Conservation (phyloP, 495 filamentous ascomycete genomes). For the Pseudoneurospora amorphoporcata region DNA sequence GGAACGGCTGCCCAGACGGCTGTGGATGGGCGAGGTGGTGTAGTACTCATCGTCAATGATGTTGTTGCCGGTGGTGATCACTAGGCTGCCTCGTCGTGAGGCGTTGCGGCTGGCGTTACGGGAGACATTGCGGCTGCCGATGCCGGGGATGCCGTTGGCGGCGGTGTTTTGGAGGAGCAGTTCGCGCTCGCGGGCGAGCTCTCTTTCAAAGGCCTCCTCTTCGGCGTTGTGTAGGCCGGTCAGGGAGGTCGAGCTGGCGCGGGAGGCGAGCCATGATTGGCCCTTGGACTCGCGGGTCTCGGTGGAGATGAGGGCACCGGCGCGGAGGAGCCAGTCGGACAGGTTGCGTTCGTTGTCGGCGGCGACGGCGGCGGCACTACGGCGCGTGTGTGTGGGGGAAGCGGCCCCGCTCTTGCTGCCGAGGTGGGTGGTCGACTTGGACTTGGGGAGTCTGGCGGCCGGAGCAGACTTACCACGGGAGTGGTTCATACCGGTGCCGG, state of each 20-base stretch:
- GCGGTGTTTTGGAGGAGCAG: constrained; percentile 1
- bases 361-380: constrained; percentile 1
- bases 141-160: background rate
- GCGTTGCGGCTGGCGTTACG: constrained; percentile 15
- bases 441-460: constrained; percentile 27
- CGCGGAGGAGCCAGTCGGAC: constrained; percentile 65
- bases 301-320: constrained; percentile 59
- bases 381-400: constrained; percentile 14
- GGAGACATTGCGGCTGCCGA: background rate
- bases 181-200: constrained; percentile 30
- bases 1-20: constrained; percentile 33
- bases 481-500: constrained; percentile 8
- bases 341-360: constrained; percentile 29
- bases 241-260: constrained; percentile 61
- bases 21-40: constrained; percentile 27
- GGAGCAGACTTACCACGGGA: constrained; percentile 21
- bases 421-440: constrained; percentile 38
- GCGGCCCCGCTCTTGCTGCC: constrained; percentile 7
- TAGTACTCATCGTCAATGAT: constrained; percentile 15
- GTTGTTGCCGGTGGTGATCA: constrained; percentile 20
- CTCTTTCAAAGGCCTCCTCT: constrained; percentile 34
- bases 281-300: constrained; percentile 68
- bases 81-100: constrained; percentile 25
- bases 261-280: constrained; percentile 65
- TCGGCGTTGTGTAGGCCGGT: constrained; percentile 39